These are phyloP conservation scores for Asclepias syriaca DNA, from an alignment of 257 asterid genomes.

Conservation along the genomic window DNA sequence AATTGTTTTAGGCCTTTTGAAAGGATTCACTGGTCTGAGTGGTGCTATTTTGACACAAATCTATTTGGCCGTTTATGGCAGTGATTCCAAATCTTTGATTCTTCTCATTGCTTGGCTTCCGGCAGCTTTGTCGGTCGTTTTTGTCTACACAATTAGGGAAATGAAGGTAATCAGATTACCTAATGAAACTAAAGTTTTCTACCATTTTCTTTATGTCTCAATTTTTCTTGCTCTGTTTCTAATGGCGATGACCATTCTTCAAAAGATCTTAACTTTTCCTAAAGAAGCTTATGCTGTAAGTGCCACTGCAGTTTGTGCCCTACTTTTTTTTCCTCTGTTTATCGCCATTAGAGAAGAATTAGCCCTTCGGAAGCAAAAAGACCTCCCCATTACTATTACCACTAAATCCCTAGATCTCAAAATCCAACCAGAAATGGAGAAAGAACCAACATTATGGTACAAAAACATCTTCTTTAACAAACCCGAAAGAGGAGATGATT, in stretches of 20 bases:
- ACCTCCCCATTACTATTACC: slow-evolving; percentile 16
- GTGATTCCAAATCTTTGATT: slow-evolving; percentile 60
- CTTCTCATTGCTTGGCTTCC: slow-evolving; percentile 91
- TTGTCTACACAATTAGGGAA: slow-evolving; percentile 72
- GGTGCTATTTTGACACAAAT: slow-evolving; percentile 80
- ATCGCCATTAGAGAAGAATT: slow-evolving; percentile 56
- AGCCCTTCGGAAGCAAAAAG: slow-evolving; percentile 23
- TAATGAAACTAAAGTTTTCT: slow-evolving; percentile 46
- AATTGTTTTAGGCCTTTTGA: slow-evolving; percentile 51
- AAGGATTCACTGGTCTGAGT: slow-evolving; percentile 76
- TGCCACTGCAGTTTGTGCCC: slow-evolving; percentile 51
- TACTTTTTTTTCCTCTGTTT: slow-evolving; percentile 54
- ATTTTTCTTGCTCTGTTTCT: slow-evolving; percentile 58
- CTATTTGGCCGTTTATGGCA: slow-evolving; percentile 70
- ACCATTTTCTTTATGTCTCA: slow-evolving; percentile 48
- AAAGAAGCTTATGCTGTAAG: slow-evolving; percentile 58
- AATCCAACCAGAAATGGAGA: neutral
- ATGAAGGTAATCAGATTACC: slow-evolving; percentile 41
- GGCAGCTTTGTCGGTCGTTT: slow-evolving; percentile 69
- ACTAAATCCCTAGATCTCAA: slow-evolving; percentile 17
- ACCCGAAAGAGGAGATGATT: too few relatives aligned
- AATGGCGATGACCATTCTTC: slow-evolving; percentile 60
- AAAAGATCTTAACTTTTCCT: slow-evolving; percentile 40
- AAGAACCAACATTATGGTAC: neutral
- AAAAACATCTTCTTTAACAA: too few relatives aligned